Evolutionary conservation across 2,329 filamentous ascomycete genomes (phyloP), one percentile per base, ranked within the genome.

Genomic region (Pseudocercospora pini-densiflorae): DNA sequence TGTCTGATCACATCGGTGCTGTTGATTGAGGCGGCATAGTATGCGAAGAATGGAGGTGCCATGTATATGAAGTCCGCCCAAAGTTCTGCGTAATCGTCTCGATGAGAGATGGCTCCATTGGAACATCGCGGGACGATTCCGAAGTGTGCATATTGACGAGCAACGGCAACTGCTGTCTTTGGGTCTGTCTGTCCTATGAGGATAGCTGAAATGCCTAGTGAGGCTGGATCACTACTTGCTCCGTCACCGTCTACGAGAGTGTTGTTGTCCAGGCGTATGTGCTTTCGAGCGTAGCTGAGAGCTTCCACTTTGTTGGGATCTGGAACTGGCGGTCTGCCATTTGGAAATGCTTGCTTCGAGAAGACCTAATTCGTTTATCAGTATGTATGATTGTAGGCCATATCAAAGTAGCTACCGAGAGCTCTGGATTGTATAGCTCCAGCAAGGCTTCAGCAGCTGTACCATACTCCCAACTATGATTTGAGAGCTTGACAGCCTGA

Each of bases 61-160:
- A 85, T 85, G 72, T 81, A 82, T 5, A 84, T 68, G 69, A 81
- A 83, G 69, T 86, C 84, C 6, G 82, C 79, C 82, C 83, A 85
- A 8, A 84, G 74, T 63, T 84, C 81, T 5, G 79, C 70, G 10
- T 77, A 75, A 23, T 78, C 75, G 27, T 80, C 76, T 29, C 83
- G 79, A 67, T 86, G 83, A 51, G 80, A 83, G 53, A 85, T 83
- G 4, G 84, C 83, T 36, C 81, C 81, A 9, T 75, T 63, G 3
- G 57, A 19, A 63, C 64, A 67, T 53, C 79, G 76, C 8, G 81
- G 81, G 2, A 80, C 80, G 14, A 66, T 68, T 12, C 82, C 68
- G 0, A 84, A 75, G 65, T 81, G 78, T 1, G 80, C 62, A 29
- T 78, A 74, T 71, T 86, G 82, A 14, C 80, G 77, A 19, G 72